Conservation (phyloP, 495 filamentous ascomycete species). For the Cercophora scortea region DNA sequence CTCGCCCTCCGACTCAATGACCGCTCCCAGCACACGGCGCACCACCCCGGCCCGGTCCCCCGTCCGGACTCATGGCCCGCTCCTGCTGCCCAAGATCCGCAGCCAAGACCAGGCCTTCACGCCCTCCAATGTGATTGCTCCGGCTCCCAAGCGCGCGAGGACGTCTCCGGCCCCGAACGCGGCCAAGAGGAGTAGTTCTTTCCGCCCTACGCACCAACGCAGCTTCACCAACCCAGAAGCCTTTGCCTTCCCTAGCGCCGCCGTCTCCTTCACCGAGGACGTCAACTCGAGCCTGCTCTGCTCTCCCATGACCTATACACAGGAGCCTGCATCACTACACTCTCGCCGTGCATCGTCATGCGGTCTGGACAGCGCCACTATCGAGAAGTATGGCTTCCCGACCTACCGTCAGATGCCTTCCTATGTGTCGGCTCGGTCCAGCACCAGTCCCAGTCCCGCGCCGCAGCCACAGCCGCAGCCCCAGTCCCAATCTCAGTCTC, state of each 20-base stretch:
- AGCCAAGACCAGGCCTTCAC: slow-evolving; percentile 70
- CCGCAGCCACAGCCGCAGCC: slow-evolving; percentile 21
- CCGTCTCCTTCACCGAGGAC: slow-evolving; percentile 28
- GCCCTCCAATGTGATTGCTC: slow-evolving; percentile 16
- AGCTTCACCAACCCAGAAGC: slow-evolving; percentile 61
- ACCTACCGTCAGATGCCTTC: slow-evolving; percentile 71
- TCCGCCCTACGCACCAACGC: slow-evolving; percentile 48
- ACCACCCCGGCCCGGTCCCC: slow-evolving; percentile 72
- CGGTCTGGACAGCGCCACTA: slow-evolving; percentile 56
- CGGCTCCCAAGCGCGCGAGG: slow-evolving; percentile 32
- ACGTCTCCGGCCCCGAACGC: slow-evolving; percentile 24
- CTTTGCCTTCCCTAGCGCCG: slow-evolving; percentile 43
- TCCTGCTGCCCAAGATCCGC: slow-evolving; percentile 80
- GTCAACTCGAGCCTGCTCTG: slow-evolving; percentile 40
- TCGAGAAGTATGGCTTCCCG: slow-evolving; percentile 68
- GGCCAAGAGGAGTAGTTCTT: slow-evolving; percentile 18
- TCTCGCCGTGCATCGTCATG: slow-evolving; percentile 60
- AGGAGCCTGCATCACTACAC: slow-evolving; percentile 37
- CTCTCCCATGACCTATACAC: slow-evolving; percentile 60
- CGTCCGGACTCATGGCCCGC: slow-evolving; percentile 69
- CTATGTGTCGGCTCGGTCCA: slow-evolving; percentile 43
- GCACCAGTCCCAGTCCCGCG: slow-evolving; percentile 21
- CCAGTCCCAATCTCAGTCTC: slow-evolving; percentile 15
- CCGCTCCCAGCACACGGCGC: slow-evolving; percentile 47
- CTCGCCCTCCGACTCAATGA: slow-evolving; percentile 63